A percentile compares a stretch with the other conserved stretches of the same genome.
Evolutionary conservation across 1,139 yeast species (phyloP).

Genomic region (Hyphopichia buzzinii): DNA sequence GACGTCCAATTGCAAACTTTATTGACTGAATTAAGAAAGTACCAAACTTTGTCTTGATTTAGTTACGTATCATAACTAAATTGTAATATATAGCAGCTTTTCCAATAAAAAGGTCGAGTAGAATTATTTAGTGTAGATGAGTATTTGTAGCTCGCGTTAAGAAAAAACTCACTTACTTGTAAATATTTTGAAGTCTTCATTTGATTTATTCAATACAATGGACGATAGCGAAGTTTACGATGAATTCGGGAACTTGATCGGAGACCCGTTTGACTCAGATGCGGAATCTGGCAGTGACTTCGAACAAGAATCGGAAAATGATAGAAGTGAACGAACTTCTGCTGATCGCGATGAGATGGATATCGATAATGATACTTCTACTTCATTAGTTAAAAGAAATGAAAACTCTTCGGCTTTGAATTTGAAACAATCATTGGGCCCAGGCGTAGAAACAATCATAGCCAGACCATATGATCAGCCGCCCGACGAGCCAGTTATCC

Average conservation of each 20-base stretch:
- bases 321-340: constrained; percentile 10
- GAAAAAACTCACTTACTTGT: too few relatives aligned
- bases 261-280: constrained; percentile 47
- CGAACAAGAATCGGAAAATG: constrained; percentile 13
- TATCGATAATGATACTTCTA: constrained; percentile 38
- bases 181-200: neutral
- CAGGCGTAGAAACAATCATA: constrained; percentile 59
- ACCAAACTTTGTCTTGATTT: constrained; percentile 39
- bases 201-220: constrained; percentile 12
- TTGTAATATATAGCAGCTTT: constrained; percentile 1
- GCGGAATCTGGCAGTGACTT: constrained; percentile 25
- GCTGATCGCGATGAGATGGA: constrained; percentile 12
- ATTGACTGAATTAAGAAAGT: constrained; percentile 78
- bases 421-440: constrained; percentile 39
- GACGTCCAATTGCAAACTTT: constrained; percentile 86
- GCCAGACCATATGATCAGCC: constrained; percentile 16
- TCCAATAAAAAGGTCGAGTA: too few relatives aligned
- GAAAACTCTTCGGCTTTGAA: constrained; percentile 7
- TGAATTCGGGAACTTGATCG: constrained; percentile 80
- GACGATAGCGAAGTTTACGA: constrained; percentile 61
- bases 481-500: constrained; percentile 60
- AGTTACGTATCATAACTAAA: neutral
- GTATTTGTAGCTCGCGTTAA: too few relatives aligned
- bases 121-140: too few relatives aligned
- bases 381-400: neutral